phyloP scores from a whole-genome alignment of 1,139 yeast species.

The Kurtzmaniella quercitrusa region DNA sequence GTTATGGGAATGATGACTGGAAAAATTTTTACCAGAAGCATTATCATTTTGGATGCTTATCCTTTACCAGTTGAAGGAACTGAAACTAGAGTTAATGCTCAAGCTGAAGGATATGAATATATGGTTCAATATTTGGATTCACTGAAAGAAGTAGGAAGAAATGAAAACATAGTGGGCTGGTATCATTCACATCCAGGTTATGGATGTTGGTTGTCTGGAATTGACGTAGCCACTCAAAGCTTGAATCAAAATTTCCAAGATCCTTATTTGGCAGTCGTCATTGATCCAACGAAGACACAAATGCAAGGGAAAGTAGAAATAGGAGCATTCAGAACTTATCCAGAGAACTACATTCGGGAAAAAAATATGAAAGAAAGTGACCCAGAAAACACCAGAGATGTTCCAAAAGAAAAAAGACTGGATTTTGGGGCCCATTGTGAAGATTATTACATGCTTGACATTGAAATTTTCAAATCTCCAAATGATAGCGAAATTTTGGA shows the following conservation, averaged over 20 bases:
- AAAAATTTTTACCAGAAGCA: conserved; percentile 50
- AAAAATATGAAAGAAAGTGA: conserved; percentile 3
- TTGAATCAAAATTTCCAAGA: conserved; percentile 86
- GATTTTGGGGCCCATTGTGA: conserved; percentile 73
- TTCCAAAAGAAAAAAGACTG: conserved; percentile 46
- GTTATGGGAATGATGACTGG: conserved; percentile 96
- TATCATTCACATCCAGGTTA: conserved; percentile 97
- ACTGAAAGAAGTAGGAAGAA: conserved; percentile 49
- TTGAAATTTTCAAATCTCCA: conserved; percentile 57
- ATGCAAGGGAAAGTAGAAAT: conserved; percentile 71
- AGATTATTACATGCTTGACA: conserved; percentile 65
- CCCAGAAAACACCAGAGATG: conserved; percentile 11
- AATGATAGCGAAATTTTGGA: conserved; percentile 49
- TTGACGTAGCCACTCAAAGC: conserved; percentile 83
- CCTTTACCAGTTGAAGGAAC: conserved; percentile 94
- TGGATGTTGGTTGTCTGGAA: conserved; percentile 91
- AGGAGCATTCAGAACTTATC: conserved; percentile 87
- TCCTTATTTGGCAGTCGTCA: conserved; percentile 84
- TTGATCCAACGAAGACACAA: conserved; percentile 74
- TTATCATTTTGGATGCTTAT: conserved; percentile 78
- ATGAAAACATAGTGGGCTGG: conserved; percentile 81
- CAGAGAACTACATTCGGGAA: conserved; percentile 32
- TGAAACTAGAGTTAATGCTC: conserved; percentile 93
- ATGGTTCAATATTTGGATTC: conserved; percentile 80
- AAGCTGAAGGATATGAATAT: conserved; percentile 88